Conservation (phyloP, 306 rosid species). For the Cicer chorassanicum region DNA sequence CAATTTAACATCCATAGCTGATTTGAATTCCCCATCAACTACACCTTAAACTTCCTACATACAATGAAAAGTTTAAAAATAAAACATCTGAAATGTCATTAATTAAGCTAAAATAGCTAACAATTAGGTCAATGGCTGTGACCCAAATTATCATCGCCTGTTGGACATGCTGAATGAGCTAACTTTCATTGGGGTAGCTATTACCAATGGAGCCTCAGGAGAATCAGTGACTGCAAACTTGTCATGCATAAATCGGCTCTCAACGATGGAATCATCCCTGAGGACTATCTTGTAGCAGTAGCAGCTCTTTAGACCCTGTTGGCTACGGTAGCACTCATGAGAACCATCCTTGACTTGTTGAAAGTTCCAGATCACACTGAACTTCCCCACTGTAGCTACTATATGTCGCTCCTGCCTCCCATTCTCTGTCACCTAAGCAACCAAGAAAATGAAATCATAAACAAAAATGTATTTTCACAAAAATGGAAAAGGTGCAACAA, state of each 20-base stretch:
- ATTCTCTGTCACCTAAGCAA: slow-evolving; percentile 80
- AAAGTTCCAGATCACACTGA: slow-evolving; percentile 98
- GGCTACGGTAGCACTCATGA: slow-evolving; percentile 88
- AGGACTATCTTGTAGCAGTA: slow-evolving; percentile 96
- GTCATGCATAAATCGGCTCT: slow-evolving; percentile 95
- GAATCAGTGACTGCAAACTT: slow-evolving; percentile 87
- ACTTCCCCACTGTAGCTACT: slow-evolving; percentile 96
- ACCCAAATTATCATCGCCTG: slow-evolving; percentile 58
- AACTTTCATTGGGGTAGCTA: slow-evolving; percentile 96
- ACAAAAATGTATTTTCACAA: slow-evolving; percentile 26
- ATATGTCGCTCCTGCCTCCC: slow-evolving; percentile 98
- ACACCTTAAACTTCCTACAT: slow-evolving; percentile 42
- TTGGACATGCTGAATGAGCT: slow-evolving; percentile 97
- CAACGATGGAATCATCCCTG: slow-evolving; percentile 95
- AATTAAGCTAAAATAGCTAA: slow-evolving; percentile 47
- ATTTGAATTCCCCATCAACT: slow-evolving; percentile 38
- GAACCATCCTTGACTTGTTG: slow-evolving; percentile 90
- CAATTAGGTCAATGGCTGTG: slow-evolving; percentile 21
- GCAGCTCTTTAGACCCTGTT: slow-evolving; percentile 95
- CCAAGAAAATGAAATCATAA: slow-evolving; percentile 17
- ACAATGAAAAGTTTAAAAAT: slow-evolving; percentile 47
- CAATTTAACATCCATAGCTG: slow-evolving; percentile 43
- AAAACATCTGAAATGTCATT: slow-evolving; percentile 46
- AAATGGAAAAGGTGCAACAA: slow-evolving; percentile 20
- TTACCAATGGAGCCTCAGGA: slow-evolving; percentile 96